phyloP scores from a whole-genome alignment of 2,329 filamentous ascomycete genomes.

The Ceratocystis destructans region DNA sequence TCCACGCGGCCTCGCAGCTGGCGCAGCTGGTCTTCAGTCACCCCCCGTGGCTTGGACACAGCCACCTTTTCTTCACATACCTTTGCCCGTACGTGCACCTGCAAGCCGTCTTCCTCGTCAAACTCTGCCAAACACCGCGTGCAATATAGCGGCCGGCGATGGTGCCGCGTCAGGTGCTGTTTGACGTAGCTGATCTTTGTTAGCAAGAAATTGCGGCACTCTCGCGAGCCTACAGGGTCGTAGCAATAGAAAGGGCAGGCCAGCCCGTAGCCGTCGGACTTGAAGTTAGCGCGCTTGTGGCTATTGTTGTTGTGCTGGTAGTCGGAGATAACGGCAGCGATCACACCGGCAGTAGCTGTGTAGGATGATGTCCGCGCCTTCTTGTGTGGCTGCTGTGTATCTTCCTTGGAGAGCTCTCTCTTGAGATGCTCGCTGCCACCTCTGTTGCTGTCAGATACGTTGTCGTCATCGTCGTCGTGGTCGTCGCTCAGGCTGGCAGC shows the following conservation, averaged over 20 bases:
- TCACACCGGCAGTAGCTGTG: not conserved
- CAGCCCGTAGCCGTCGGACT: conserved; percentile 17
- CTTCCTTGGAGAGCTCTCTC: not conserved
- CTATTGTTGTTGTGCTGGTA: conserved; percentile 9
- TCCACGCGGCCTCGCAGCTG: conserved; percentile 20
- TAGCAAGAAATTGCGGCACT: conserved; percentile 21
- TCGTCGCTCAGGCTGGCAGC: not conserved
- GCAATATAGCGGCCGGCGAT: conserved; percentile 22
- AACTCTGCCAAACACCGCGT: conserved; percentile 21
- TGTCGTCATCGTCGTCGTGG: conserved; percentile 5
- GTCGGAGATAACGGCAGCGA: not conserved
- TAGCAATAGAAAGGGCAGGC: conserved; percentile 22
- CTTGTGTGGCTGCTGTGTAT: conserved; percentile 1
- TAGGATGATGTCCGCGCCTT: not conserved
- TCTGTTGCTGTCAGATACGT: not conserved
- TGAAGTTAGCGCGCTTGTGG: conserved; percentile 15
- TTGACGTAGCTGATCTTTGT: conserved; percentile 24
- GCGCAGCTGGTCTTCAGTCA: conserved; percentile 21
- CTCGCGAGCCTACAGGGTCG: conserved; percentile 20
- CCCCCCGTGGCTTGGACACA: conserved; percentile 18
- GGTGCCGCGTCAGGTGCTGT: conserved; percentile 22
- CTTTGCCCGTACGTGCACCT: conserved; percentile 19
- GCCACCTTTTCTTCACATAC: conserved; percentile 15
- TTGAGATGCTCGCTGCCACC: not conserved
- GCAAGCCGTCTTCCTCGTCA: conserved; percentile 18